These are phyloP conservation scores for Hirschfeldia incana DNA, from an alignment of 345 rosid species.

Conservation along the genomic window DNA sequence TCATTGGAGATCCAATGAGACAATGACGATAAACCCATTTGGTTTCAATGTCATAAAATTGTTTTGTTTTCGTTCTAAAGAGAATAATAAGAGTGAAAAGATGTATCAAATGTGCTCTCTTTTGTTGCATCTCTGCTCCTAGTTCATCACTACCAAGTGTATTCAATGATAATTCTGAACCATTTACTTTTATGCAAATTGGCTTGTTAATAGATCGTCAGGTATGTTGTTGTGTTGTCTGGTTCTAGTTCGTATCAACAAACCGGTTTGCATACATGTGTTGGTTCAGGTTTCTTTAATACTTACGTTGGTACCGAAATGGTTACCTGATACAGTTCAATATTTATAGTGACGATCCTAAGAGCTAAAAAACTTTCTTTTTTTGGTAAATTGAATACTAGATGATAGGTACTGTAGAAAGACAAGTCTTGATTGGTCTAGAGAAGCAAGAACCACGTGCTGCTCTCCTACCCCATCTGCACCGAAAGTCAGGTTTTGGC, in stretches of 20 bases:
- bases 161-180: not conserved
- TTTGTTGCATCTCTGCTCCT: not conserved
- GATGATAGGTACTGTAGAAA: not conserved
- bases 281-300: not conserved
- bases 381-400: not conserved
- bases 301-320: not conserved
- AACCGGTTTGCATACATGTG: not conserved
- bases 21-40: conserved; percentile 31
- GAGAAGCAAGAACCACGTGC: conserved; percentile 37
- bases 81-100: not conserved
- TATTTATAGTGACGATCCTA: not conserved
- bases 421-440: conserved; percentile 24
- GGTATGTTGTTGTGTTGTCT: not conserved
- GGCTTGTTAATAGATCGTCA: not conserved
- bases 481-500: conserved; percentile 38
- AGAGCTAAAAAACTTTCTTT: not conserved
- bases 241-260: not conserved
- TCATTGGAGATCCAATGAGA: conserved; percentile 35
- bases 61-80: not conserved
- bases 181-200: not conserved
- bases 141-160: not conserved
- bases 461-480: conserved; percentile 16
- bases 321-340: not conserved
- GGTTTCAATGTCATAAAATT: conserved; percentile 25
- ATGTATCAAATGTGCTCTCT: not conserved